Evolutionary conservation across 345 rosid genomes (phyloP), one percentile per base, ranked within the genome.

Genomic region (Ceriops decandra): DNA sequence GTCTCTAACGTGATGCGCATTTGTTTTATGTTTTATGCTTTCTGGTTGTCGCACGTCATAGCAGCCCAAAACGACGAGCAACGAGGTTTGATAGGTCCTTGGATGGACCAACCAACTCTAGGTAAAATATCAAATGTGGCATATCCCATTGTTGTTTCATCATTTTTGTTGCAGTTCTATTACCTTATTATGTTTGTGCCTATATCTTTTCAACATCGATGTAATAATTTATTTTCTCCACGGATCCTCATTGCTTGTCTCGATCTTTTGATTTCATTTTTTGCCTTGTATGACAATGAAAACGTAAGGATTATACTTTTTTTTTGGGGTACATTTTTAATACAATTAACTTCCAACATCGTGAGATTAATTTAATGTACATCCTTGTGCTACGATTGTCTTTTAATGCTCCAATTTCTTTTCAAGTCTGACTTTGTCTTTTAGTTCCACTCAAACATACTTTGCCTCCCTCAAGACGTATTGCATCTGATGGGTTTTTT

Each of bases 41-140:
- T 33, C 36, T 7, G 36, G 9, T 7, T 32, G 21, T 61, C 15
- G 1, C 13, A 54, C 61, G 53, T 64, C 74, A 60, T 7, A 33
- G 7, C 36, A 33, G 36, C 36, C 36, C 10, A 33, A 33, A 7
- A 33, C 36, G 46, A 42, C 28, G 20, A 56, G 27, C 47, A 35
- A 22, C 54, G 10, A 26, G 16, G 60, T 33, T 52, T 35, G 62
- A 74, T 47, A 70, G 81, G 84, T 83, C 68, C 72, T 65, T 60
- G 79, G 83, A 85, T 81, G 76, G 81, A 68, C 81, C 82, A 79
- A 81, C 81, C 68, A 74, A 76, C 67, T 68, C 72, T 31, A 19
- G 62, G 24, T 46, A 2, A 68, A 46, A 9, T 21, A 51, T 61
- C 27, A 56, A 27, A 30, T 42, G 35, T 24, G 42, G 42, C 38